Conservation (phyloP, 352 stramenopile species). For the Lagenidium sp. region DNA sequence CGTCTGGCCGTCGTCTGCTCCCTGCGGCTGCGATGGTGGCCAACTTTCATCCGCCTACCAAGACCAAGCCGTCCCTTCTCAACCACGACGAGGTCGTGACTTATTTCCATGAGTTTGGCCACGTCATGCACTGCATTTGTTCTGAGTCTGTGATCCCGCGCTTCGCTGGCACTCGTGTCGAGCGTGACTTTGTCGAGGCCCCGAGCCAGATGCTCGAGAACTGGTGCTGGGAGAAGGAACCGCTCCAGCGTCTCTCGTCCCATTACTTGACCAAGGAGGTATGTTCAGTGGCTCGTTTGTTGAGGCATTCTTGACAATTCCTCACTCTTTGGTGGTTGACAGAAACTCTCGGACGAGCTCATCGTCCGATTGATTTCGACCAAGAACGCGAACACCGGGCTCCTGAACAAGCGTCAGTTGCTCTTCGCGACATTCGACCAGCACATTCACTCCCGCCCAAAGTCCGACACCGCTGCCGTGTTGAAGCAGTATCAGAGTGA, state of each 20-base stretch:
- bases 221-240: conserved; percentile 86
- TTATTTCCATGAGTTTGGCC: conserved; percentile 97
- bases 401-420: conserved; percentile 79
- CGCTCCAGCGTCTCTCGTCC: conserved; percentile 76
- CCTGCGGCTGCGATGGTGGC: conserved; percentile 86
- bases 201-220: conserved; percentile 90
- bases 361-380: conserved; percentile 78
- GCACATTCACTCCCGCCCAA: conserved; percentile 73
- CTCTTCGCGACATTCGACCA: conserved; percentile 82
- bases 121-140: conserved; percentile 89
- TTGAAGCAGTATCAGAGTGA: conserved; percentile 77
- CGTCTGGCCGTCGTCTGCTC: conserved; percentile 34
- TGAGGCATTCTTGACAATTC: neutral
- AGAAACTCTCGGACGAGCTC: conserved; percentile 76
- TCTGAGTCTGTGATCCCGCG: conserved; percentile 69
- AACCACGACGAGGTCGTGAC: conserved; percentile 90
- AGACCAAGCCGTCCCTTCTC: conserved; percentile 70
- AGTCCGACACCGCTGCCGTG: conserved; percentile 70
- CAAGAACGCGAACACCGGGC: conserved; percentile 78
- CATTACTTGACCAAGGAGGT: conserved; percentile 73
- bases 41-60: conserved; percentile 82
- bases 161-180: conserved; percentile 69
- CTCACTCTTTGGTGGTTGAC: conserved; percentile 1
- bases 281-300: neutral
- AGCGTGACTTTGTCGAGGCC: conserved; percentile 88